Conservation (phyloP, 768 basidiomycete species). For the Symmetrospora coprosmae region DNA sequence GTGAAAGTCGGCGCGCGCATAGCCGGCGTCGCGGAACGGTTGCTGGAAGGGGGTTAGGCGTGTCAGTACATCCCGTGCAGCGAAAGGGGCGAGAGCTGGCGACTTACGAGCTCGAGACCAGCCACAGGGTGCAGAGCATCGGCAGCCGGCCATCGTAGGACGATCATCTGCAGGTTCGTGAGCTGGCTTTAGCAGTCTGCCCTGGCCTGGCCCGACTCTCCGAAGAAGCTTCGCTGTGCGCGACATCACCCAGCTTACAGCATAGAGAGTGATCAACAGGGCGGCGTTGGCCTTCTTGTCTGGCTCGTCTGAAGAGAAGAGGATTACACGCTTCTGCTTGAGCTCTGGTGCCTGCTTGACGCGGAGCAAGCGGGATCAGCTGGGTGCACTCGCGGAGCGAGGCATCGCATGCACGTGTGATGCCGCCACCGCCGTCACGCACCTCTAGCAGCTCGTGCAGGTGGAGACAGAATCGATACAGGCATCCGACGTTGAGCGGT, state of each 20-base stretch:
- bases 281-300: constrained; percentile 84
- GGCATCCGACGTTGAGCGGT: constrained; percentile 40
- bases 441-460: constrained; percentile 80
- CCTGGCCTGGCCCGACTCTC: too few relatives aligned
- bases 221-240: background rate
- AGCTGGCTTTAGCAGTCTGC: background rate
- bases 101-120: constrained; percentile 34
- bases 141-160: constrained; percentile 74
- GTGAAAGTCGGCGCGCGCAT: constrained; percentile 81
- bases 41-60: constrained; percentile 19
- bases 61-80: too few relatives aligned
- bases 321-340: constrained; percentile 55
- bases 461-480: constrained; percentile 58
- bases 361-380: too few relatives aligned
- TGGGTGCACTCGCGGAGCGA: too few relatives aligned
- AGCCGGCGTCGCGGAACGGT: constrained; percentile 78
- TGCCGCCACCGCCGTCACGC: constrained; percentile 20
- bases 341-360: too few relatives aligned
- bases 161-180: constrained; percentile 65
- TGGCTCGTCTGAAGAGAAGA: constrained; percentile 78
- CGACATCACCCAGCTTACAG: constrained; percentile 45
- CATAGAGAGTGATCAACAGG: constrained; percentile 80
- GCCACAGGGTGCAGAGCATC: constrained; percentile 90
- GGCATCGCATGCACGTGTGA: too few relatives aligned
- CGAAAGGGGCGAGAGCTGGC: background rate